Base-by-base conservation (phyloP, 768 basidiomycete species). In the Erythrobasidium yunnanense region DNA sequence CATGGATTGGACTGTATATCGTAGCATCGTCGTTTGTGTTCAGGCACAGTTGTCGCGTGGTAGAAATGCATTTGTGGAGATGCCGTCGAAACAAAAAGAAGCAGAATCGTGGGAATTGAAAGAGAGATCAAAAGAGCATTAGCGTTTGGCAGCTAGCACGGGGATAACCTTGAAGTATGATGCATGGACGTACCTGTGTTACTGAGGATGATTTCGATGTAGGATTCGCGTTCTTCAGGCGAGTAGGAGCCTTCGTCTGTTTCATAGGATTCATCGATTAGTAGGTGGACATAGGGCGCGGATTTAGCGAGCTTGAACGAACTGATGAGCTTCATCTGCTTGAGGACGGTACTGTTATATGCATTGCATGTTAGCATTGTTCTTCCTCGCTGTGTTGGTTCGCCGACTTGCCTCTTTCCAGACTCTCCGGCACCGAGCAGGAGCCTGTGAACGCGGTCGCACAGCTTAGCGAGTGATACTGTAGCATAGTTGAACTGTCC, bases 241-340 rank as follows among this genome's bases (percentile, higher is more conserved):
- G 86, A 88, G 81, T 93, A 95, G 1, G 87, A 87, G 67, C 87
- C 88, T 42, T 68, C 38, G 22, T 35, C 50, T 51, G 51, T 34
- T 17, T 22, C 13, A n/a, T n/a, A 17, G n/a, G 4, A 62, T 27
- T 11, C 4, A 4, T 27, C 4, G 29, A 32, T 29, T 35, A 8
- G 23, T 22, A 29, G 27, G 8, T 11, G 8, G 58, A 33, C 13
- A 49, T 5, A 13, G 56, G 58, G 49, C 17, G 13, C 23, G 50
- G 29, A 30, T 13, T 52, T 47, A 30, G 17, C 22, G 4, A 20
- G 22, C 17, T 32, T 35, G 23, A 33, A 23, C 27, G 22, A 17
- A 75, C 93, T 89, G 69, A 93, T 92, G 77, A 93, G 85, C 75
- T 93, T 91, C 90, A 96, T 93, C 77, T 95, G 91, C 79, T 93